A percentile compares a stretch with the other conserved stretches of the same genome.
Conservation (phyloP, 805 yeast genomes). For the Priceomyces carsonii region DNA sequence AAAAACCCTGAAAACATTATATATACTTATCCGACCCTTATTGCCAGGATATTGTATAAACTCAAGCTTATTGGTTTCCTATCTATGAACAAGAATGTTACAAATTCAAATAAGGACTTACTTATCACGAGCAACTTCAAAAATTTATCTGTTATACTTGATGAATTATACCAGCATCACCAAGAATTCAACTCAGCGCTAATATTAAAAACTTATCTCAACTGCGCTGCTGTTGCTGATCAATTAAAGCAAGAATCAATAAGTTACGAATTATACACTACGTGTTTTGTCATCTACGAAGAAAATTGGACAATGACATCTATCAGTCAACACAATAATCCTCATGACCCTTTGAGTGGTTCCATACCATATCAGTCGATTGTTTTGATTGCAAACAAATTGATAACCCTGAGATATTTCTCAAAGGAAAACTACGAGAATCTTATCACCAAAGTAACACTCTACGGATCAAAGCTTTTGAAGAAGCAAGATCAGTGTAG, state of each 20-base stretch:
- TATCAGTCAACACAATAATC: slow-evolving; percentile 19
- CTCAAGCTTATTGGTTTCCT: slow-evolving; percentile 48
- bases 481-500: slow-evolving; percentile 95
- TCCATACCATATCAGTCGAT: slow-evolving; percentile 53
- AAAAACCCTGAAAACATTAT: slow-evolving; percentile 57
- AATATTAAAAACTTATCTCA: slow-evolving; percentile 54
- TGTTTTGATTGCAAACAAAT: slow-evolving; percentile 45
- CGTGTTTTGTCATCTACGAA: slow-evolving; percentile 84
- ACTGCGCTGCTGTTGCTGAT: slow-evolving; percentile 77
- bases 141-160: slow-evolving; percentile 66
- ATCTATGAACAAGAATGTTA: slow-evolving; percentile 18
- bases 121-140: slow-evolving; percentile 62
- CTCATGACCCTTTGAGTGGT: slow-evolving; percentile 45
- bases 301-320: slow-evolving; percentile 40
- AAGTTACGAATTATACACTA: slow-evolving; percentile 84
- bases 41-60: slow-evolving; percentile 59
- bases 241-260: slow-evolving; percentile 70
- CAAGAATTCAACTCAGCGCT: slow-evolving; percentile 31
- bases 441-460: slow-evolving; percentile 79
- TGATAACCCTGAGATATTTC: slow-evolving; percentile 44
- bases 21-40: slow-evolving; percentile 75
- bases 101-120: slow-evolving; percentile 22
- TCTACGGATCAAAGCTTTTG: slow-evolving; percentile 83
- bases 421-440: slow-evolving; percentile 73
- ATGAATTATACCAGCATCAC: slow-evolving; percentile 56